These are phyloP conservation scores for Fusarium newnesense DNA, from an alignment of 2,329 filamentous ascomycete genomes.

Conservation along the genomic window DNA sequence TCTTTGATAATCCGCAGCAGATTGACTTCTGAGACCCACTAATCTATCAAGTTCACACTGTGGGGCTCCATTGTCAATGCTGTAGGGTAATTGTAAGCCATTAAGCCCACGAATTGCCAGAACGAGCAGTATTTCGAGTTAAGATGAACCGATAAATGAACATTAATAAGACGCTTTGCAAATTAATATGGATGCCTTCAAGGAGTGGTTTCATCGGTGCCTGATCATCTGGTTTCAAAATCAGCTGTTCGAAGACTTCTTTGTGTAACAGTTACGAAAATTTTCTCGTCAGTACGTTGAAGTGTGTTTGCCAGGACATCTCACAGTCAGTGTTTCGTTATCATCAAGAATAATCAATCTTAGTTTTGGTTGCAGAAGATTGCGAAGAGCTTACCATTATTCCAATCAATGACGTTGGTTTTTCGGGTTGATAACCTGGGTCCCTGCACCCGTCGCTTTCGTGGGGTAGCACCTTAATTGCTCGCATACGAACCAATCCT, in stretches of 20 bases:
- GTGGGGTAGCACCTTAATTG: not conserved
- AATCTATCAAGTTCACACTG: not conserved
- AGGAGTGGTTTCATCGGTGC: not conserved
- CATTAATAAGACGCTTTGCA: not conserved
- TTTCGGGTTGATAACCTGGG: not conserved
- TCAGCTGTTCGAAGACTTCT: too few relatives aligned
- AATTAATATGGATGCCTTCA: not conserved
- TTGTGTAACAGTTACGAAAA: too few relatives aligned
- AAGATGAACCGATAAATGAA: not conserved
- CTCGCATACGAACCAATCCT: conserved; percentile 1
- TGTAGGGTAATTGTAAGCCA: not conserved
- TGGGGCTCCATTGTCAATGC: not conserved
- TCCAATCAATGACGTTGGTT: not conserved
- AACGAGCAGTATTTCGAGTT: not conserved
- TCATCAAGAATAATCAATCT: not conserved
- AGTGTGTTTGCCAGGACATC: not conserved
- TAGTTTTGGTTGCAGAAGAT: not conserved
- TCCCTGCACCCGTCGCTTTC: not conserved
- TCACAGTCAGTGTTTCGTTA: not conserved
- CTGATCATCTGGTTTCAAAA: too few relatives aligned
- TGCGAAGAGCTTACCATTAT: not conserved
- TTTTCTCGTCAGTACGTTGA: not conserved
- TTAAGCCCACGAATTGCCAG: not conserved
- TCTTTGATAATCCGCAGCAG: not conserved
- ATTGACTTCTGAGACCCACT: not conserved